Evolutionary conservation across 164 flowering plant species (phyloP).

Genomic region (Macadamia integrifolia): DNA sequence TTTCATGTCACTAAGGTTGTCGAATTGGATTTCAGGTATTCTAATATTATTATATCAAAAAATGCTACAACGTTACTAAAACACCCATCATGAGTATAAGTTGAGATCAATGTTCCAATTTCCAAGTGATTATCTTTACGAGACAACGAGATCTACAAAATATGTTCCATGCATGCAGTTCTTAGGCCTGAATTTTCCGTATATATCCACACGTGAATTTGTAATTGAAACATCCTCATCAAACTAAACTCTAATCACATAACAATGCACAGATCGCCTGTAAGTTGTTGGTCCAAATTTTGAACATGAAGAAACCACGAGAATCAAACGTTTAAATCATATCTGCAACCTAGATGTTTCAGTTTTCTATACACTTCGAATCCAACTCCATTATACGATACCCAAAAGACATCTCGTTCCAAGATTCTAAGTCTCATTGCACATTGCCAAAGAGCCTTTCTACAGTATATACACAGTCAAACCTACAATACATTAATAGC

Average conservation of each 20-base stretch:
- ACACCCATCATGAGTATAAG: too few species aligned
- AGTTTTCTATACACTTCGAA: slow-evolving; percentile 54
- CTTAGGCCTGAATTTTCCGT: too few species aligned
- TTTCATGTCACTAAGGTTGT: too few species aligned
- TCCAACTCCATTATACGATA: slow-evolving; percentile 35
- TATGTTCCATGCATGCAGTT: too few species aligned
- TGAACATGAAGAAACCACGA: slow-evolving; percentile 55
- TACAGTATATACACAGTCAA: slow-evolving; percentile 36
- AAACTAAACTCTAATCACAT: slow-evolving; percentile 14
- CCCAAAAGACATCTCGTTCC: slow-evolving; percentile 56
- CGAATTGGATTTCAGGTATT: too few species aligned
- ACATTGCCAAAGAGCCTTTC: slow-evolving; percentile 40
- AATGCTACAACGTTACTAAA: too few species aligned
- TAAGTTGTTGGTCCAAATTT: slow-evolving; percentile 23
- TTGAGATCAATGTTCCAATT: too few species aligned
- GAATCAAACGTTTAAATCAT: slow-evolving; percentile 39
- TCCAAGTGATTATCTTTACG: too few species aligned
- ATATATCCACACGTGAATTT: too few species aligned
- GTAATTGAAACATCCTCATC: too few species aligned
- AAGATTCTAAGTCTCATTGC: slow-evolving; percentile 33
- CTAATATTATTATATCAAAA: too few species aligned
- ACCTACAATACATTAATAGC: slow-evolving; percentile 65
- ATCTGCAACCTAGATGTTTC: slow-evolving; percentile 35
- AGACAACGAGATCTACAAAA: too few species aligned
- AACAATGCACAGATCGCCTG: slow-evolving; percentile 58